phyloP scores from a whole-genome alignment of 2,329 filamentous ascomycete genomes.

The Venturia nashicola region DNA sequence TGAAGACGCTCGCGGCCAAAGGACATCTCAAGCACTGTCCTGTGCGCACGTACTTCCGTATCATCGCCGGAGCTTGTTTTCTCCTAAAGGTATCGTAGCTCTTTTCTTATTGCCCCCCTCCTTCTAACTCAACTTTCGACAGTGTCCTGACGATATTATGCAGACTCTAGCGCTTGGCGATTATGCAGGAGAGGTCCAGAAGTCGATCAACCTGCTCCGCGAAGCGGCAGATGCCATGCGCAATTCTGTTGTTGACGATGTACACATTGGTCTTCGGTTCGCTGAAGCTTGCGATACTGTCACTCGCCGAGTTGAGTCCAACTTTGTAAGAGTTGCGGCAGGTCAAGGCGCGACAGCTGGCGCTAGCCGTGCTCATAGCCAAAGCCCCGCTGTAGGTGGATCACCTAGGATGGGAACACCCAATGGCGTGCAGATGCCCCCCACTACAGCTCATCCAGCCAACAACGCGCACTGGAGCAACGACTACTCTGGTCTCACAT shows the following conservation, averaged over 20 bases:
- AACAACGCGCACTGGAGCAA: background rate
- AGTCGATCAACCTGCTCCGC: conserved; percentile 65
- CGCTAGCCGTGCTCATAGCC: conserved; percentile 7
- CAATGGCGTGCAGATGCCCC: background rate
- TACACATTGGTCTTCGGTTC: conserved; percentile 74
- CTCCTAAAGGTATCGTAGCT: conserved; percentile 48
- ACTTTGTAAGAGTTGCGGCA: conserved; percentile 50
- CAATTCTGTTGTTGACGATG: conserved; percentile 71
- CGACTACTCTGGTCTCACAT: background rate
- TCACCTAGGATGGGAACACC: background rate
- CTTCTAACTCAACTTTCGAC: background rate
- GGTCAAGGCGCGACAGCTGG: conserved; percentile 31
- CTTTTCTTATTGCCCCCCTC: background rate
- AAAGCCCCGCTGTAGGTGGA: background rate
- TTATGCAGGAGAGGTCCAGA: conserved; percentile 63
- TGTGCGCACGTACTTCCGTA: conserved; percentile 74
- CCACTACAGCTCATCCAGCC: background rate
- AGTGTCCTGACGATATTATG: background rate
- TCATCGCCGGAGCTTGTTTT: conserved; percentile 77
- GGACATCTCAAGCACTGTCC: conserved; percentile 73
- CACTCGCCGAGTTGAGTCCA: conserved; percentile 58
- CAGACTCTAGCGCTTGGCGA: conserved; percentile 68
- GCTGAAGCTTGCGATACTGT: conserved; percentile 71
- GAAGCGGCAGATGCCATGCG: conserved; percentile 61
- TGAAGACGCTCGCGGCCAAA: conserved; percentile 60